Conservation (phyloP, 2,329 filamentous ascomycete species). For the Neocatenulostroma microsporum region DNA sequence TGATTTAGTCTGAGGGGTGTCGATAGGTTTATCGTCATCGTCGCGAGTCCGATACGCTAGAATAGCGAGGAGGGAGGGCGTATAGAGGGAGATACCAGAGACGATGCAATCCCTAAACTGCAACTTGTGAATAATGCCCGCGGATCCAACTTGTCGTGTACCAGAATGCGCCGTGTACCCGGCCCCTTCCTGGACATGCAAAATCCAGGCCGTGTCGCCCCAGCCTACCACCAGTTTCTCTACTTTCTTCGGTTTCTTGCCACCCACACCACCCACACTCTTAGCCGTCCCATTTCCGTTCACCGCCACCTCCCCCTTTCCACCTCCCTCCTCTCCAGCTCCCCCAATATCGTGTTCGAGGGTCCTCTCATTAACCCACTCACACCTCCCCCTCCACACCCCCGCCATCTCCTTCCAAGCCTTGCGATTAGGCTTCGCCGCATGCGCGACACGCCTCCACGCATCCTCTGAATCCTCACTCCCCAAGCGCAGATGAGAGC, state of each 20-base stretch:
- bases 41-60: conserved; percentile 81
- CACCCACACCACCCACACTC: conserved; percentile 9
- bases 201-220: conserved; percentile 93
- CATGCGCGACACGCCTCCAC: conserved; percentile 91
- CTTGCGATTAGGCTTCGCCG: conserved; percentile 76
- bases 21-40: conserved; percentile 53
- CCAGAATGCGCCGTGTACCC: conserved; percentile 53
- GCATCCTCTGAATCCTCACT: conserved; percentile 68
- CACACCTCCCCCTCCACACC: conserved; percentile 84
- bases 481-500: conserved; percentile 75
- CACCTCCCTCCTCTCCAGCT: conserved; percentile 26
- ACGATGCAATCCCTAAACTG: conserved; percentile 91
- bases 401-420: conserved; percentile 95
- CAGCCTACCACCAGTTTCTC: conserved; percentile 89
- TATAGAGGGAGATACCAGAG: conserved; percentile 94
- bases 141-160: conserved; percentile 66
- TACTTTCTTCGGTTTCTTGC: conserved; percentile 28
- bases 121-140: conserved; percentile 86
- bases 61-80: conserved; percentile 79
- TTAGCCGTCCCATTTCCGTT: conserved; percentile 19
- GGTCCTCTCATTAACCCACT: conserved; percentile 83
- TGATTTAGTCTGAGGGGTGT: conserved; percentile 10
- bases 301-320: conserved; percentile 24
- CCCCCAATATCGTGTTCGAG: conserved; percentile 63
- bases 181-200: conserved; percentile 78